A percentile compares a stretch with the other conserved stretches of the same genome.
Conservation (phyloP, 2,329 filamentous ascomycete genomes). For the Talaromyces sp. region DNA sequence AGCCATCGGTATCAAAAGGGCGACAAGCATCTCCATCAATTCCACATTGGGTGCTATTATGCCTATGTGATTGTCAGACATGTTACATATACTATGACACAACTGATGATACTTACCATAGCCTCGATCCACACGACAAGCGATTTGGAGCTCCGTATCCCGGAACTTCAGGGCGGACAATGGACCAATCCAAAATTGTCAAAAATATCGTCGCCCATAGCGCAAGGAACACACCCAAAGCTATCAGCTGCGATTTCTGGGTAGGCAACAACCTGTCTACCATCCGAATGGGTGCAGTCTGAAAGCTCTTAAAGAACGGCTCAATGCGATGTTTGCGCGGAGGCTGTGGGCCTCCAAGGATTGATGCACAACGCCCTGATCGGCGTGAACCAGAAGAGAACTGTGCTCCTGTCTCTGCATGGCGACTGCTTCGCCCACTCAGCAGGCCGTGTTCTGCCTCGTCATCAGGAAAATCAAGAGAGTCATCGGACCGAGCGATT, state of each 20-base stretch:
- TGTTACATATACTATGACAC: background rate
- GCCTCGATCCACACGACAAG: slow-evolving; percentile 26
- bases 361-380: slow-evolving; percentile 8
- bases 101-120: slow-evolving; percentile 29
- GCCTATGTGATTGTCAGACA: slow-evolving; percentile 14
- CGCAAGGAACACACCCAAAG: slow-evolving; percentile 21
- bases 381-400: background rate
- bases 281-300: slow-evolving; percentile 27
- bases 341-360: slow-evolving; percentile 26
- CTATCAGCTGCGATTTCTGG: slow-evolving; percentile 16
- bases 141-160: slow-evolving; percentile 30
- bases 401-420: background rate
- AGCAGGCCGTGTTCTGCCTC: slow-evolving; percentile 5
- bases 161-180: slow-evolving; percentile 22
- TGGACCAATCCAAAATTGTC: slow-evolving; percentile 23
- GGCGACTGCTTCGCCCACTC: slow-evolving; percentile 1
- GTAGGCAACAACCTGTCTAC: slow-evolving; percentile 24
- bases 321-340: slow-evolving; percentile 28
- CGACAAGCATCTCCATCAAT: slow-evolving; percentile 52
- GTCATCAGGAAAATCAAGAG: slow-evolving; percentile 7
- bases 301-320: slow-evolving; percentile 26
- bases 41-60: slow-evolving; percentile 43
- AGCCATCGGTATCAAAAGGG: slow-evolving; percentile 48
- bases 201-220: slow-evolving; percentile 31
- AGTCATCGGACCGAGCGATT: slow-evolving; percentile 1